Conservation (phyloP, 768 basidiomycete species). For the Hydnum rufescens region DNA sequence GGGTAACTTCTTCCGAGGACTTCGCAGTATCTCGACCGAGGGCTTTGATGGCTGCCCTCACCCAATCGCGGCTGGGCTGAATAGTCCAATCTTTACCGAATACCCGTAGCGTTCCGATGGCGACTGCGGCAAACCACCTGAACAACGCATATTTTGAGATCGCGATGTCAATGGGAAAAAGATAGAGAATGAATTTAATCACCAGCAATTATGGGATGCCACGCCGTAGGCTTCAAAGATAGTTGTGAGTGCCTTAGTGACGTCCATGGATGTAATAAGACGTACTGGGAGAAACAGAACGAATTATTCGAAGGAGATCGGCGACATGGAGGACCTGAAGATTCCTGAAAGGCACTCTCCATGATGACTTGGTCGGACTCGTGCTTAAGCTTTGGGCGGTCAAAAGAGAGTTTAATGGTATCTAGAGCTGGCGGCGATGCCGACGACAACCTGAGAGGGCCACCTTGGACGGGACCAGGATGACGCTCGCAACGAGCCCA, state of each 20-base stretch:
- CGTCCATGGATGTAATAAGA: background rate
- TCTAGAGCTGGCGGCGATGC: background rate
- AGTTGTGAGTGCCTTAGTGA: background rate
- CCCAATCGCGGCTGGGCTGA: background rate
- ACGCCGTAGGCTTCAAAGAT: background rate
- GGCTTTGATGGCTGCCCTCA: background rate
- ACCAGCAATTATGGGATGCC: background rate
- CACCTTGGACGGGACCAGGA: background rate
- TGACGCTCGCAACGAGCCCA: background rate
- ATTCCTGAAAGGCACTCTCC: background rate
- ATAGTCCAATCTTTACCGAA: background rate
- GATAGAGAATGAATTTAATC: background rate
- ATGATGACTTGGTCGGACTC: background rate
- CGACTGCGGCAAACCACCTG: background rate
- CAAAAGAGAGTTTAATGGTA: background rate
- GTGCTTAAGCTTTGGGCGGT: background rate
- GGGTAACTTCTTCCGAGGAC: background rate
- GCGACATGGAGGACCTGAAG: background rate
- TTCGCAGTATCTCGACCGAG: background rate
- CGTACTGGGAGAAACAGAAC: background rate
- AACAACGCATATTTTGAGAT: too few species aligned
- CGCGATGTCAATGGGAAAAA: background rate
- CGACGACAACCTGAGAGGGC: background rate
- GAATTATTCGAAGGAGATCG: background rate
- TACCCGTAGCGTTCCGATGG: background rate